Evolutionary conservation across 192 early-diverging fungal species (phyloP), one percentile per base, ranked within the genome.

Genomic region (Phycomyces nitens): DNA sequence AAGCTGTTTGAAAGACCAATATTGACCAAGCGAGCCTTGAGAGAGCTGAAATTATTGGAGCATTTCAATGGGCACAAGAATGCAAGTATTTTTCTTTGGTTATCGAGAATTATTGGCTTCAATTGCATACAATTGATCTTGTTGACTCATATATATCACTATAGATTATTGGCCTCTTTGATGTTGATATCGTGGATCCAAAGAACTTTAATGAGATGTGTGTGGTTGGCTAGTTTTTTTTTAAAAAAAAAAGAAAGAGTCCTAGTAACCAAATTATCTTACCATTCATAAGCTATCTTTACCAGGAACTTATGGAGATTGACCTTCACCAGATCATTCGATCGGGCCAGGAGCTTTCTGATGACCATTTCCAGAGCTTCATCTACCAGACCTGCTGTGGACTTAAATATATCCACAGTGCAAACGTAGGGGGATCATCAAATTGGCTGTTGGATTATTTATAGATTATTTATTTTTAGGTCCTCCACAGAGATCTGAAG

Each of bases 1-100:
- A 81, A 79, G 58, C 86, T 93, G 47, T 94, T 92, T 79, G 92
- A 95, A 50, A 90, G 94, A 77, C 82, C 88, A 43, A 93, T 97
- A 62, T 83, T 97, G 11, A 90, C 94, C 40, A 96, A 96, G 80
- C 83, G 95, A 56, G 94, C 92, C 26, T 69, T 98, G 62, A 86
- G 95, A 53, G 95, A 98, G 79, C 85, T 98, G 71, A 98, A 98
- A 76, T 85, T 98, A 8, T 79, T 98, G 68, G 81, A 88, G 43
- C 95, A 98, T 74, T 93, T 98, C 59, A 94, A 91, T 73, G 95
- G 95, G 60, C 92, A 98, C 68, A 94, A 98, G 62, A 98, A 98
- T 77, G 80, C 86, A 62, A 42, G 69, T 34, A 2, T 71, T 27
- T 24, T 18, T 21, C 5, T 16, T 15, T 26, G 27, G 40, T n/a